Evolutionary conservation across 2,329 filamentous ascomycete genomes (phyloP), one percentile per base, ranked within the genome.

Genomic region (Rasamsonia emersonii): DNA sequence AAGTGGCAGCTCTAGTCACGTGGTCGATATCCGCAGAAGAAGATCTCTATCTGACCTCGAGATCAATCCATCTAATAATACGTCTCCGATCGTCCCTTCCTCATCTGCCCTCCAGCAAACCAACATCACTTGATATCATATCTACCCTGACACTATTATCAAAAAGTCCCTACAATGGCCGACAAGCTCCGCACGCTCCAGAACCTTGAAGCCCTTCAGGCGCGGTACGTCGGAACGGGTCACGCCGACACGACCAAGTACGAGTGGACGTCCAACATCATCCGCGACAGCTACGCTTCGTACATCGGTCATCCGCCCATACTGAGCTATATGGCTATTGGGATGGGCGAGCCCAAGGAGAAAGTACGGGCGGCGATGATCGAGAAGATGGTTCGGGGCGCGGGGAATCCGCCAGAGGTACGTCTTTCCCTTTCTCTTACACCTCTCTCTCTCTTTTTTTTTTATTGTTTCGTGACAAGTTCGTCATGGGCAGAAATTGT

Each of bases 131-230:
- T n/a, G n/a, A n/a, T n/a, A n/a, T 16, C 3, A 11, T 7, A 17
- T 3, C 14, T 29, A 28, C 41, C 44, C 13, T 9, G 19, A 8
- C 20, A 24, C 35, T 38, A 33, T 31, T 41, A 47, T 48, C 24
- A 17, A 27, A 13, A 27, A 24, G 24, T 25, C 20, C 30, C 14
- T 17, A 59, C 38, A 46, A 67, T 67, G 91, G 91, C 91, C 62
- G 91, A 98, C 68, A 98, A 98, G 67, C 82, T 98, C 44, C 88
- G 91, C 56, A 91, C 86, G 7, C 85, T 94, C 50, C 91, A 98
- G 64, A 91, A 98, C 61, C 88, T 98, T 55, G 91, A 98, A 64
- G 81, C 86, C 43, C 82, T 96, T 11, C 91, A 98, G 64, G 81
- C 88, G 52, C 93, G 93, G 53, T 95, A 91, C 68, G 73, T 98